Base-by-base conservation (phyloP, 75 land plant genomes). In the Sequoia sempervirens region DNA sequence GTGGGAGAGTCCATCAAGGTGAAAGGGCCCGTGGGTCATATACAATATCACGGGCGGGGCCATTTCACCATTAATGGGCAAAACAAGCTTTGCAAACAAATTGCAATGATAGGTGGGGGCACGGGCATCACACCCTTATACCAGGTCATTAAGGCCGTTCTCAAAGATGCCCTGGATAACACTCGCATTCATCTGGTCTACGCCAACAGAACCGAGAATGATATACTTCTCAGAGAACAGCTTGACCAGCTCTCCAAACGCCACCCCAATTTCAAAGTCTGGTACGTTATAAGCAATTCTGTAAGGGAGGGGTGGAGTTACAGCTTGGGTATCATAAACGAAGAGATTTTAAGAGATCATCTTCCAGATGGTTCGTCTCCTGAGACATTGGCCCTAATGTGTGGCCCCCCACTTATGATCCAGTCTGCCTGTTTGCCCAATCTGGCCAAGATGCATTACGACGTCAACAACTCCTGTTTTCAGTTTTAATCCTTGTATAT, bases 111-210 rank as follows among this genome's bases (percentile, higher is more conserved):
- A 2, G 98, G 98, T 0, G 98, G 98, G 0, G 98, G 99, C 9
- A 95, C 95, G 1, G 99, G 99, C 7, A 97, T 97, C 75, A 97
- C 99, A 4, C 99, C 99, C 13, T 82, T 96, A 38, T 97, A 92
- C 74, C 99, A 97, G 72, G 86, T 97, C 37, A 90, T 92, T 73
- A 94, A 91, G 84, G 95, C 95, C 5, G 75, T 96, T 32, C 56
- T 97, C 15, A 86, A 80, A 75, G 95, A 97, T 82, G 92, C 95
- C 0, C 90, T 88, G 68, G 99, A 97, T 80, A 78, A 80, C 18
- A 97, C 99, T 0, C 88, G 92, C 84, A 89, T 97, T 81, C 80
- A 52, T 61, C 88, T 97, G 50, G 91, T 97, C 5, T 97, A 95
- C 75, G 96, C 98, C 2, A 96, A 94, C 82, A 85, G 96, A 30